Percentiles rank a stretch among this genome's conserved stretches.
Conservation (phyloP, 2,329 filamentous ascomycete genomes). For the Myriangium duriaei region DNA sequence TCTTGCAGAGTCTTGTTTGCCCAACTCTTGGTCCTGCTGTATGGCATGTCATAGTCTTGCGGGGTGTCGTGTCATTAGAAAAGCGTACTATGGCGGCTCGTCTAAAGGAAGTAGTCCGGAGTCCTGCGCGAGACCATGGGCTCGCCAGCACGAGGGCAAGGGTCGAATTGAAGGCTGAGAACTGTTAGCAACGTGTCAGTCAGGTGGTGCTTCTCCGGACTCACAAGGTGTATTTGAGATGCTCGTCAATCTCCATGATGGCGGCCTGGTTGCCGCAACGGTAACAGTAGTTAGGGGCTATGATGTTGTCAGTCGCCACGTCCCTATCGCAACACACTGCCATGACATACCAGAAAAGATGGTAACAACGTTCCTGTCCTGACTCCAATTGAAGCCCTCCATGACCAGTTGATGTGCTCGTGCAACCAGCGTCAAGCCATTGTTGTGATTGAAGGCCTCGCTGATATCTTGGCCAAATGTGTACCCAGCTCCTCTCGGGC, state of each 20-base stretch:
- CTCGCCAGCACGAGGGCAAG: constrained; percentile 91
- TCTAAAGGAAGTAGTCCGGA: constrained; percentile 95
- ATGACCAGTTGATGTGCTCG: constrained; percentile 96
- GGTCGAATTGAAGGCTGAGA: constrained; percentile 90
- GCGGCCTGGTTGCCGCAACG: constrained; percentile 97
- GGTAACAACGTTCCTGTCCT: constrained; percentile 94
- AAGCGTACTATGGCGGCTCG: constrained; percentile 1
- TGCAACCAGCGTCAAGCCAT: constrained; percentile 88
- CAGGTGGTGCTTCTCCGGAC: constrained; percentile 28
- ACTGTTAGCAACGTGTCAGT: neutral
- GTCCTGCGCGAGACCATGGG: constrained; percentile 95
- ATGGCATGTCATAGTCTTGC: neutral
- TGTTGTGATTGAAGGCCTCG: constrained; percentile 98
- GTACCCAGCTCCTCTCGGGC: constrained; percentile 46
- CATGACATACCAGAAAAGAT: constrained; percentile 76
- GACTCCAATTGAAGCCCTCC: constrained; percentile 99
- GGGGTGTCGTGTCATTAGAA: constrained; percentile 4
- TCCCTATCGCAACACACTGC: constrained; percentile 3
- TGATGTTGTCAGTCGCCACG: constrained; percentile 19
- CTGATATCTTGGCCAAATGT: constrained; percentile 66
- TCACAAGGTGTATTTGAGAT: constrained; percentile 98
- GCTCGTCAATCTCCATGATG: constrained; percentile 99
- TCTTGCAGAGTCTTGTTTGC: no score
- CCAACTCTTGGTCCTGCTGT: no score
- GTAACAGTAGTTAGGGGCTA: constrained; percentile 72